Conservation (phyloP, 257 asterid genomes). For the Jacaranda copaia region DNA sequence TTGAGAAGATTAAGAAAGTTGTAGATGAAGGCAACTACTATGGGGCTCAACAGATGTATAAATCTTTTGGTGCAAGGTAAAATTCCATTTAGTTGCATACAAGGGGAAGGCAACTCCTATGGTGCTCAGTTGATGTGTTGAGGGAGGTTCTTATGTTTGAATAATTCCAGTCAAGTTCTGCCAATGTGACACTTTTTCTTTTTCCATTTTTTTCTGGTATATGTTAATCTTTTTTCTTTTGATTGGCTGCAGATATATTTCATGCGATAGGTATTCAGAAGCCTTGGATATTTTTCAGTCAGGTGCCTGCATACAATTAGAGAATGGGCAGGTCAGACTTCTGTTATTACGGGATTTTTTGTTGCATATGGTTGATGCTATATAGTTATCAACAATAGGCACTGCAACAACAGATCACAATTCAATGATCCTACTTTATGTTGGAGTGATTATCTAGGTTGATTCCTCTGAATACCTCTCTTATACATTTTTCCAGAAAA, state of each 20-base stretch:
- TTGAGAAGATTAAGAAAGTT: constrained; percentile 77
- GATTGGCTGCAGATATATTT: constrained; percentile 60
- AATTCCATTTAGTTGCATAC: background rate
- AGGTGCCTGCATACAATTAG: constrained; percentile 93
- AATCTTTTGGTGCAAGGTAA: constrained; percentile 83
- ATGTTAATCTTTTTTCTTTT: constrained; percentile 19
- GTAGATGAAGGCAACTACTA: constrained; percentile 86
- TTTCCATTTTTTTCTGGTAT: background rate
- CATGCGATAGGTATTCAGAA: constrained; percentile 70
- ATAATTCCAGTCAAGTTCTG: background rate
- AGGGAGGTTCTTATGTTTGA: background rate
- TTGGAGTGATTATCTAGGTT: background rate
- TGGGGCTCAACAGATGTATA: constrained; percentile 99
- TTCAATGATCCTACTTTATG: background rate
- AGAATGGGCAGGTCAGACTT: constrained; percentile 72
- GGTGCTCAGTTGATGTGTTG: constrained; percentile 64
- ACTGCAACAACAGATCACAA: constrained; percentile 4
- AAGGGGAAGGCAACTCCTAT: constrained; percentile 55
- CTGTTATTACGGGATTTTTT: constrained; percentile 20
- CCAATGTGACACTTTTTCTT: background rate
- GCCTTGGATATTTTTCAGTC: constrained; percentile 88
- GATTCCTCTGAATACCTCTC: background rate
- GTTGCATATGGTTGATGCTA: constrained; percentile 11
- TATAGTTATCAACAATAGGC: background rate
- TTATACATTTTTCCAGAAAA: background rate